phyloP scores from a whole-genome alignment of 805 yeast species.

The Saturnispora silvae region DNA sequence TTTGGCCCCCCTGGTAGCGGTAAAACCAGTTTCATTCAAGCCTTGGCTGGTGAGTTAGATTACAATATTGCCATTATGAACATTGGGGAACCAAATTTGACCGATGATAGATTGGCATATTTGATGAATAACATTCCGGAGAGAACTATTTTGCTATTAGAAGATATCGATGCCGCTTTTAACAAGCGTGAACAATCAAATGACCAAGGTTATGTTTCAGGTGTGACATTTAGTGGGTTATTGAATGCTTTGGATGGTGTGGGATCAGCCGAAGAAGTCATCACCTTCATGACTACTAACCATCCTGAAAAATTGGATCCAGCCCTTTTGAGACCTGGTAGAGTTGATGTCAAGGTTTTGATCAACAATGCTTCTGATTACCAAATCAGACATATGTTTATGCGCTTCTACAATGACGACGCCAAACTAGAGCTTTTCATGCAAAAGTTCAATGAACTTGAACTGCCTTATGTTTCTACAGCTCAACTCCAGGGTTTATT shows the following conservation, averaged over 20 bases:
- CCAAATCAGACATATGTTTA: constrained; percentile 77
- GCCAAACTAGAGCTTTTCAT: constrained; percentile 44
- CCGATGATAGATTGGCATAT: constrained; percentile 91
- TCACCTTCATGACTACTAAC: constrained; percentile 97
- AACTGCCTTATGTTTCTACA: constrained; percentile 57
- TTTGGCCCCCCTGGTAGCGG: constrained; percentile 99
- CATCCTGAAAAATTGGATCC: constrained; percentile 93
- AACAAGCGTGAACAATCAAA: constrained; percentile 64
- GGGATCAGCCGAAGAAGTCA: constrained; percentile 91
- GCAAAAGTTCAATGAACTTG: constrained; percentile 35
- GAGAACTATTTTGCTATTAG: constrained; percentile 71
- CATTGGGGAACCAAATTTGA: constrained; percentile 78
- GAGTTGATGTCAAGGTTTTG: constrained; percentile 76
- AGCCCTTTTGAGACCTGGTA: constrained; percentile 88
- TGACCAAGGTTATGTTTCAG: constrained; percentile 72
- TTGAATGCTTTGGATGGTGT: constrained; percentile 95
- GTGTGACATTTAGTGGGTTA: constrained; percentile 91
- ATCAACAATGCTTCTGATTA: constrained; percentile 79
- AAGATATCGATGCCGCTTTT: constrained; percentile 96
- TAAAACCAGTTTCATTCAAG: constrained; percentile 91
- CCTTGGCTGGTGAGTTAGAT: constrained; percentile 91
- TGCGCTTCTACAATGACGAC: constrained; percentile 70
- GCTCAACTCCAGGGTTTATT: constrained; percentile 94
- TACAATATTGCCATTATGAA: constrained; percentile 91
- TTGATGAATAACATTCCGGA: constrained; percentile 94